Evolutionary conservation across 495 filamentous ascomycete genomes (phyloP), one percentile per base, ranked within the genome.

Genomic region (Hyaloscypha finlandica): DNA sequence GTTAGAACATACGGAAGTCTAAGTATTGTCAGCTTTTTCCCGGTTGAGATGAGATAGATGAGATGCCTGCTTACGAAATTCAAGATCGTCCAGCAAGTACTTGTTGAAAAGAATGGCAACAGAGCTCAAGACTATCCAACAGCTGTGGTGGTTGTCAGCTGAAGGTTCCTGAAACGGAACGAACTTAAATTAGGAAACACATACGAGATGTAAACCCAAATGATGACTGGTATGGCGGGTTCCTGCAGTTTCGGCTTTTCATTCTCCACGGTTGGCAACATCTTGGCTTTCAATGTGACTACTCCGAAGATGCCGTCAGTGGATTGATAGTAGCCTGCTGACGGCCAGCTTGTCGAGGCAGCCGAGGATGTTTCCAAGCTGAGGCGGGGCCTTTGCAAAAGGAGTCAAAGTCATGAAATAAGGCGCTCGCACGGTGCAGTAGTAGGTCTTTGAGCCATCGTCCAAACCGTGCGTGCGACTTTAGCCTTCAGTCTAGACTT

Each of bases 61-160:
- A 29, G 57, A 37, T 6, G 14, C 52, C 32, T 33, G 86, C 92
- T 86, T 80, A 95, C 92, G 84, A 79, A 97, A 97, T 61, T 89
- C 84, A 71, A 83, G 81, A 68, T 83, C 87, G 73, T 89, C 84
- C 60, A 97, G 83, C 55, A 97, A 87, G 83, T 90, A 93, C 80
- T 97, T 97, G 85, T 97, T 97, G 85, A 96, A 97, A 62, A 97
- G 77, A 69, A 97, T 97, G 65, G 94, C 92, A 67, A 85, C 82
- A 63, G 94, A 96, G 74, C 92, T 96, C 72, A 96, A 83, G 65
- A 89, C 80, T 63, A 97, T 96, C 94, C 94, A 97, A 55, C 42
- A 61, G 29, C 69, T 71, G 42, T 19, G 42, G 3, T 48, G 3
- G 42, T 19, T 19, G 42, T 48, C 42, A 48, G 16, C 16, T 48